These are phyloP conservation scores for Colletotrichum sojae DNA, from an alignment of 2,329 filamentous ascomycete genomes.

Conservation along the genomic window DNA sequence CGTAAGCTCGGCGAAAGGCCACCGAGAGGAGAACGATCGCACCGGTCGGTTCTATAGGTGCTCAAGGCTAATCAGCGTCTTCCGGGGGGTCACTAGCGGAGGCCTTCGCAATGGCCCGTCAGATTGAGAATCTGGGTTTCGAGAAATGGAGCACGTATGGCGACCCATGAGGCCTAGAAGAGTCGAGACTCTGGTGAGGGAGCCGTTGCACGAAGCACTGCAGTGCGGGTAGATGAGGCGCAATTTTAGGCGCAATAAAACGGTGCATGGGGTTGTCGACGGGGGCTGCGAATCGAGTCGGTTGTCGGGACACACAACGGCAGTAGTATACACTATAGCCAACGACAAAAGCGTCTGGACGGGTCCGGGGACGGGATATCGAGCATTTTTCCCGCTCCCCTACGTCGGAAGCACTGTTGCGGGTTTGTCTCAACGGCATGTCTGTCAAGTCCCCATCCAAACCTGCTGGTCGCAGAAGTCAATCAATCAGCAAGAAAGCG, in stretches of 20 bases:
- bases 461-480: constrained; percentile 6
- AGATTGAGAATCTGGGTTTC: constrained; percentile 14
- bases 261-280: constrained; percentile 31
- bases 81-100: background rate
- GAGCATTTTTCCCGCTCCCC: background rate
- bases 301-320: background rate
- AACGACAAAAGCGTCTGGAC: background rate
- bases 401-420: background rate
- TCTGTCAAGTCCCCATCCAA: background rate
- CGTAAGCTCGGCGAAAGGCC: constrained; percentile 5
- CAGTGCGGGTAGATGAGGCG: constrained; percentile 33
- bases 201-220: constrained; percentile 5
- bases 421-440: background rate
- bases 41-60: background rate
- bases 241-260: constrained; percentile 39
- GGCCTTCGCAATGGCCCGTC: constrained; percentile 16
- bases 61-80: background rate
- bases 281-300: constrained; percentile 21
- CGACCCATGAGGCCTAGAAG: constrained; percentile 28
- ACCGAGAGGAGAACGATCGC: constrained; percentile 11
- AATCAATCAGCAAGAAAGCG: background rate
- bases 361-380: background rate
- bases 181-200: constrained; percentile 36
- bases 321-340: background rate
- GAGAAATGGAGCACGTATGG: constrained; percentile 21